Conservation (phyloP, 148 eudicot genomes). For the Vaccinium corymbosum region DNA sequence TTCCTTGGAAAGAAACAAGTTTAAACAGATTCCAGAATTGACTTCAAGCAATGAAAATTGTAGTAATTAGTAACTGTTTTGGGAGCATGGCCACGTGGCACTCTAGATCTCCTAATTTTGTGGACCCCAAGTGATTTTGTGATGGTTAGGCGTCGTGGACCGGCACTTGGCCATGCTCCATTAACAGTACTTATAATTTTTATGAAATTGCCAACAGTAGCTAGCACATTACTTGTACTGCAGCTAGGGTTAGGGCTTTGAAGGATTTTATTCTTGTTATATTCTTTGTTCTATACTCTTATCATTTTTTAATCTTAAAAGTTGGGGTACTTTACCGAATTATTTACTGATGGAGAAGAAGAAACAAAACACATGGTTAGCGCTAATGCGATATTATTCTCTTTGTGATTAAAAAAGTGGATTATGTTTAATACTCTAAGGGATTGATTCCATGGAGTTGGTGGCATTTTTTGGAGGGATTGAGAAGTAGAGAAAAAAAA, state of each 20-base stretch:
- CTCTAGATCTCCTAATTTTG: neutral
- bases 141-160: neutral
- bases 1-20: neutral
- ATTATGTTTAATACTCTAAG: conserved; percentile 29
- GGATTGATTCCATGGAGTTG: conserved; percentile 47
- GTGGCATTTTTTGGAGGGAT: conserved; percentile 67
- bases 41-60: conserved; percentile 1
- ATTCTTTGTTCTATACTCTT: conserved; percentile 8
- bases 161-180: neutral
- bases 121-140: neutral
- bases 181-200: neutral
- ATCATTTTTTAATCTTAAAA: conserved; percentile 18
- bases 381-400: conserved; percentile 39
- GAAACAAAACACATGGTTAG: conserved; percentile 31
- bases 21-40: neutral
- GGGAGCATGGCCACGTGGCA: neutral
- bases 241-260: conserved; percentile 21
- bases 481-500: conserved; percentile 21
- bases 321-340: neutral
- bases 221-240: neutral
- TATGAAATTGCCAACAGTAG: neutral
- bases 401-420: conserved; percentile 28
- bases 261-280: neutral
- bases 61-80: neutral
- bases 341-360: conserved; percentile 12